phyloP scores from a whole-genome alignment of 352 stramenopile species.

The Pythium grandisporangium region DNA sequence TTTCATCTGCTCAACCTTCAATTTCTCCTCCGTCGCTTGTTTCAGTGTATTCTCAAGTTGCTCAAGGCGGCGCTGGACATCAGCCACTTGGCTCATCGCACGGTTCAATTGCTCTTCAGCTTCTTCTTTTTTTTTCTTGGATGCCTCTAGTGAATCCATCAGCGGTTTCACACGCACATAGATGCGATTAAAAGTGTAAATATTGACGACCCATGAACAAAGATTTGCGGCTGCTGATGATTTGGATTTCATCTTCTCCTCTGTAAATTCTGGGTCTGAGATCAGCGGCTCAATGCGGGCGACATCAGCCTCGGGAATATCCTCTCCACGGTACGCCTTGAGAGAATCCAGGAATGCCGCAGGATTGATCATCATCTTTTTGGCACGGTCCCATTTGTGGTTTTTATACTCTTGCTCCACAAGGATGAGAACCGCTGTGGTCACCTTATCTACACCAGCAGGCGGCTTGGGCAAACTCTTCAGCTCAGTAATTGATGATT shows the following conservation, averaged over 20 bases:
- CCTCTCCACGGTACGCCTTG: constrained; percentile 90
- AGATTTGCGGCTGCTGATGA: constrained; percentile 95
- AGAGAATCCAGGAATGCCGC: constrained; percentile 92
- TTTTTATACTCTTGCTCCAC: constrained; percentile 98
- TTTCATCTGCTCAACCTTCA: constrained; percentile 95
- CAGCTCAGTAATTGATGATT: constrained; percentile 94
- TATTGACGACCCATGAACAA: constrained; percentile 97
- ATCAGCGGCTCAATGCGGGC: constrained; percentile 88
- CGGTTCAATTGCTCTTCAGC: constrained; percentile 88
- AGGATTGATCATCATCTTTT: constrained; percentile 99
- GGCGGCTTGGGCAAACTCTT: constrained; percentile 96
- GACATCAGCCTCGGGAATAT: constrained; percentile 95
- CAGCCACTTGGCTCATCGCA: constrained; percentile 90
- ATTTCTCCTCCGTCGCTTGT: constrained; percentile 93
- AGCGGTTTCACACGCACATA: constrained; percentile 98
- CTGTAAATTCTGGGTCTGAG: constrained; percentile 90
- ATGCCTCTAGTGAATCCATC: constrained; percentile 95
- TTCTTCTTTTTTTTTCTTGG: constrained; percentile 90
- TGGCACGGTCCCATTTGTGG: constrained; percentile 97
- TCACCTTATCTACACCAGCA: constrained; percentile 93
- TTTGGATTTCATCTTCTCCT: constrained; percentile 96
- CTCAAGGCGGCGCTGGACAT: constrained; percentile 90
- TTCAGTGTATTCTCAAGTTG: constrained; percentile 91
- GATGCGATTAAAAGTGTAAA: constrained; percentile 98
- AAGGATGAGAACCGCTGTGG: constrained; percentile 94